Percentiles rank a stretch among this genome's conserved stretches.
phyloP scores from a whole-genome alignment of 2,329 filamentous ascomycete species.

The Sarocladium brachiariae region DNA sequence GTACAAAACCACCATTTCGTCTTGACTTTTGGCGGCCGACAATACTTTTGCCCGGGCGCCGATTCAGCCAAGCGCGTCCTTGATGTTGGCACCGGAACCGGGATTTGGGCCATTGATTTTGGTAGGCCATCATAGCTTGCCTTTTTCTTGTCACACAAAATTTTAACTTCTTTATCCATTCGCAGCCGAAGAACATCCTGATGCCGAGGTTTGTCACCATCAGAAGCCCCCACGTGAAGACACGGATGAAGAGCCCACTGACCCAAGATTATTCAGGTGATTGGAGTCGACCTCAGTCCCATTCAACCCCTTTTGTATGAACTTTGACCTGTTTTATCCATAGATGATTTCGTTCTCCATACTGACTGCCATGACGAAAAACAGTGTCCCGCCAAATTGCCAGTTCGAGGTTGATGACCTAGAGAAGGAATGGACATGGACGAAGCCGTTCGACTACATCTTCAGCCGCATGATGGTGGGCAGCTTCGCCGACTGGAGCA shows the following conservation, averaged over 20 bases:
- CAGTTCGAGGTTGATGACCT: conserved; percentile 20
- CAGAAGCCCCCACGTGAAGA: background rate
- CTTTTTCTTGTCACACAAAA: too few species aligned
- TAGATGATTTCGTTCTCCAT: background rate
- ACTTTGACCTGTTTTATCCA: background rate
- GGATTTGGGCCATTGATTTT: conserved; percentile 21
- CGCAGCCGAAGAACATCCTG: conserved; percentile 15
- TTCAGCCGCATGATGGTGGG: conserved; percentile 17
- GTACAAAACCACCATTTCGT: conserved; percentile 1
- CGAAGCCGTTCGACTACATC: conserved; percentile 19
- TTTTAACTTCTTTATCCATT: background rate
- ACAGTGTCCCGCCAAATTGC: conserved; percentile 18
- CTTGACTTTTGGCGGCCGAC: background rate
- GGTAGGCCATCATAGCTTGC: conserved; percentile 10
- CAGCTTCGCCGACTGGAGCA: conserved; percentile 15
- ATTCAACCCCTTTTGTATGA: conserved; percentile 14
- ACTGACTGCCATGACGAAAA: background rate
- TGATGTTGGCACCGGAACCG: conserved; percentile 21
- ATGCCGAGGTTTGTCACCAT: conserved; percentile 10
- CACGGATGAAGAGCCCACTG: too few species aligned
- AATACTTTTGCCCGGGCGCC: background rate
- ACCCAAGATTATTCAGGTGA: conserved; percentile 8
- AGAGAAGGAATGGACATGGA: conserved; percentile 19
- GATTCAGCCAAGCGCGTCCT: conserved; percentile 14
- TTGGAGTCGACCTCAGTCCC: conserved; percentile 16